Evolutionary conservation across 148 eudicot species (phyloP), one percentile per base, ranked within the genome.

Genomic region (Linanthus parryae): DNA sequence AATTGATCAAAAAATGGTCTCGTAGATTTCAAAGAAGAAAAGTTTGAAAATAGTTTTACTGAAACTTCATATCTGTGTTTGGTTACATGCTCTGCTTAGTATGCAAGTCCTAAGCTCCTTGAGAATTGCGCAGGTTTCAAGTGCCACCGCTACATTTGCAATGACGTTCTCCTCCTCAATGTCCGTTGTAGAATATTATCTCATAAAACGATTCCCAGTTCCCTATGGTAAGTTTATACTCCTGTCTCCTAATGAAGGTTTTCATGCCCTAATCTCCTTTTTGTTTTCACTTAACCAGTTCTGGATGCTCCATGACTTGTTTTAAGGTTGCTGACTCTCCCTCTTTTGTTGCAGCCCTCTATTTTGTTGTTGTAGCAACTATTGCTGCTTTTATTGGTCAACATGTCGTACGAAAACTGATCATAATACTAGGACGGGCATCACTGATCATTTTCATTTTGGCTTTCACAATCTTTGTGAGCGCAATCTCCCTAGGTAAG

Each of bases 71-170:
- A n/a, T n/a, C n/a, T n/a, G n/a, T n/a, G n/a, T n/a, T n/a, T n/a
- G n/a, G n/a, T n/a, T n/a, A n/a, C n/a, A n/a, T n/a, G n/a, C n/a
- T n/a, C n/a, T n/a, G n/a, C n/a, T n/a, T n/a, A n/a, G n/a, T 42
- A 26, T 33, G 50, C 21, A 37, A 10, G 20, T 8, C 30, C 27
- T 35, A 34, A 63, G 37, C 59, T 52, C 37, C 19, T 16, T 27
- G 46, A 35, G 20, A 43, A 61, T 25, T 64, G 14, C 50, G 53
- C 74, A 89, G 95, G 97, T 90, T 29, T 80, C 97, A 52, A 86
- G 97, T 83, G 97, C 97, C 54, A 90, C 97, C 3, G 97, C 97
- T 54, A 83, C 95, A 45, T 90, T 90, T 57, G 97, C 92, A 47
- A 90, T 90, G 97, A 79, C 74, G 54, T 90, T 90, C 76, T 90